These are phyloP conservation scores for Curvularia sp. DNA, from an alignment of 2,329 filamentous ascomycete genomes.

Conservation along the genomic window DNA sequence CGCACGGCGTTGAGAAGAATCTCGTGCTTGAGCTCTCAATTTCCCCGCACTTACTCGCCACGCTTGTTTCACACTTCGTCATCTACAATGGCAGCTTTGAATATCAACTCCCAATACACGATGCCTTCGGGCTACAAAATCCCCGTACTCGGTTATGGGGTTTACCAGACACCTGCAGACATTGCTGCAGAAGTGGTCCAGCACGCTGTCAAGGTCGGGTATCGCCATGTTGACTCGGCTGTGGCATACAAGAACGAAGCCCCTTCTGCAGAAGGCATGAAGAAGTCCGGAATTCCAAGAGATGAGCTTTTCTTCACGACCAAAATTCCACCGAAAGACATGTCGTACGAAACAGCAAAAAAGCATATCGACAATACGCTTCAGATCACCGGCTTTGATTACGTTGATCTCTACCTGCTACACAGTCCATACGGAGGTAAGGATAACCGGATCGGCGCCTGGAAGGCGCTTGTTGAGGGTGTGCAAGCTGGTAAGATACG, in stretches of 20 bases:
- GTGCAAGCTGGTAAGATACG: constrained; percentile 60
- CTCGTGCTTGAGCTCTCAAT: constrained; percentile 18
- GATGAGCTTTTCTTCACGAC: constrained; percentile 73
- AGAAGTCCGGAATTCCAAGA: constrained; percentile 62
- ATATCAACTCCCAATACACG: constrained; percentile 57
- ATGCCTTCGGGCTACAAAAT: constrained; percentile 68
- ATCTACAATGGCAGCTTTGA: constrained; percentile 52
- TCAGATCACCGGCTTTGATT: constrained; percentile 66
- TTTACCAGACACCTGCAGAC: constrained; percentile 59
- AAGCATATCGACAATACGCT: constrained; percentile 61
- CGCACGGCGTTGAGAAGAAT: constrained; percentile 23
- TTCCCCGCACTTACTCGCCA: constrained; percentile 4
- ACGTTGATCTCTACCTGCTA: constrained; percentile 70
- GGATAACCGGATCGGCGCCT: constrained; percentile 58
- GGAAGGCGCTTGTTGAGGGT: constrained; percentile 62
- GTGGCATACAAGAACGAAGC: constrained; percentile 71
- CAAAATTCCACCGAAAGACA: constrained; percentile 69
- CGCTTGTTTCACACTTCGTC: constrained; percentile 37
- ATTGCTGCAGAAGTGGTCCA: constrained; percentile 64
- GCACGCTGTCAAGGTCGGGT: constrained; percentile 66
- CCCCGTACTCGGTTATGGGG: constrained; percentile 65
- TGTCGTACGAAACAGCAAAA: constrained; percentile 66
- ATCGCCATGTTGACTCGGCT: constrained; percentile 71
- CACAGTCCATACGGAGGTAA: constrained; percentile 63
- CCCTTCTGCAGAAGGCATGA: constrained; percentile 69